These are phyloP conservation scores for Colletotrichum sp. DNA, from an alignment of 2,329 filamentous ascomycete species.

Conservation along the genomic window DNA sequence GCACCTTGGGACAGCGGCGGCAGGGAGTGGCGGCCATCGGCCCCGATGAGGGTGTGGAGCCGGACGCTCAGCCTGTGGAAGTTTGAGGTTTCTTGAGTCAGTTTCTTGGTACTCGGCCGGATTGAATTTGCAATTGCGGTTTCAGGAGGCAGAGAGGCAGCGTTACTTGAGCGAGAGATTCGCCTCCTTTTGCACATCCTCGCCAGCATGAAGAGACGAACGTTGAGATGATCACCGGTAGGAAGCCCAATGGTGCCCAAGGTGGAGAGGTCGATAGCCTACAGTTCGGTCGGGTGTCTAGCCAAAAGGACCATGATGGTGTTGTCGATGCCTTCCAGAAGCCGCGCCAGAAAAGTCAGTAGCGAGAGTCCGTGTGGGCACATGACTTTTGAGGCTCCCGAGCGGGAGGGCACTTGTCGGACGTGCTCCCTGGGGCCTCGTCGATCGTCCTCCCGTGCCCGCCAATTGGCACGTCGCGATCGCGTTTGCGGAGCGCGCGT, in stretches of 20 bases:
- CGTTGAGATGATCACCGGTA: background rate
- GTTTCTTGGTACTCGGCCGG: background rate
- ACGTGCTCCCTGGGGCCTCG: background rate
- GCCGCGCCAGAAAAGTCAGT: background rate
- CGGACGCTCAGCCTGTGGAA: background rate
- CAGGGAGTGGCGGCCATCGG: background rate
- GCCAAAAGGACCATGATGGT: background rate
- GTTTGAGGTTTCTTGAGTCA: conserved; percentile 13
- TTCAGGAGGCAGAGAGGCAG: conserved; percentile 10
- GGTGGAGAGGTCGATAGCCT: conserved; percentile 12
- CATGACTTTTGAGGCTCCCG: background rate
- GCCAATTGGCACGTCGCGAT: background rate
- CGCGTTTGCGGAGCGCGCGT: background rate
- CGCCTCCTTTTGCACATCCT: background rate
- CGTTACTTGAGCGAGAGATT: conserved; percentile 4
- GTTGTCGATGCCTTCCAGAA: conserved; percentile 13
- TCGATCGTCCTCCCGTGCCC: background rate
- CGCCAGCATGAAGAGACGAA: conserved; percentile 11
- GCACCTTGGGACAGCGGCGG: background rate
- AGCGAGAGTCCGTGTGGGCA: background rate
- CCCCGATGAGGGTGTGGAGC: conserved; percentile 14
- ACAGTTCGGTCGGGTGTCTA: conserved; percentile 2
- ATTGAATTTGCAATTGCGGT: conserved; percentile 19
- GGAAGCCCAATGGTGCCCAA: conserved; percentile 19
- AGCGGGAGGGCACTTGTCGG: background rate